A percentile compares a stretch with the other conserved stretches of the same genome.
Evolutionary conservation across 345 rosid genomes (phyloP).

Genomic region (Gossypium anomalum): DNA sequence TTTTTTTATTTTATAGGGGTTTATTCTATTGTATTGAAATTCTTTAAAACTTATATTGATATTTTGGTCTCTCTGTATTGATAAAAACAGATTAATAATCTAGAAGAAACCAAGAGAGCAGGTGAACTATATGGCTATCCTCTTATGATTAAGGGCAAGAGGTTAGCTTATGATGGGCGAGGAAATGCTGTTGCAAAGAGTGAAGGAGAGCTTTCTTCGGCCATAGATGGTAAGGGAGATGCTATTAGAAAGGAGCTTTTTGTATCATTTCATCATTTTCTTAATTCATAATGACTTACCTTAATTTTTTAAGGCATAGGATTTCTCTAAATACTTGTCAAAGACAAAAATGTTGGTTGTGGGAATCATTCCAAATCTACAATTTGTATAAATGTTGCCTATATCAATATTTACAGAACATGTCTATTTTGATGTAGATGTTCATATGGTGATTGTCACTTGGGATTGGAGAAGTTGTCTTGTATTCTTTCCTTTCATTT

Average conservation of each 20-base stretch:
- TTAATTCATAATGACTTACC: neutral
- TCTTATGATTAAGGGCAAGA: constrained; percentile 86
- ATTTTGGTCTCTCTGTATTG: constrained; percentile 11
- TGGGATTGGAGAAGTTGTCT: neutral
- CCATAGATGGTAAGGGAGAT: constrained; percentile 49
- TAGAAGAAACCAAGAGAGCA: constrained; percentile 67
- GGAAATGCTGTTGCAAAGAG: constrained; percentile 95
- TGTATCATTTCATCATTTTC: neutral
- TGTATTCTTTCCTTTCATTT: neutral
- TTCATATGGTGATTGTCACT: neutral
- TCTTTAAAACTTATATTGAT: neutral
- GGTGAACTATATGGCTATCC: constrained; percentile 79
- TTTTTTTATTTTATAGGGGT: neutral
- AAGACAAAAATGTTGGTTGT: neutral
- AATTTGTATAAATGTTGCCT: neutral
- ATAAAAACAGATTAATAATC: constrained; percentile 58
- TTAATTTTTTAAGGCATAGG: neutral
- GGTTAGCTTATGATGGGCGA: constrained; percentile 96
- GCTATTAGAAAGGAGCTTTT: neutral
- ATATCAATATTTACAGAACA: neutral
- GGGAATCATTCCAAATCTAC: neutral
- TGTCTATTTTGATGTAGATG: neutral
- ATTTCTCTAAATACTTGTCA: neutral
- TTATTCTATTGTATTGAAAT: neutral
- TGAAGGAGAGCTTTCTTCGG: constrained; percentile 67